Base-by-base conservation (phyloP, 2,329 filamentous ascomycete genomes). In the Gyromitra esculenta region DNA sequence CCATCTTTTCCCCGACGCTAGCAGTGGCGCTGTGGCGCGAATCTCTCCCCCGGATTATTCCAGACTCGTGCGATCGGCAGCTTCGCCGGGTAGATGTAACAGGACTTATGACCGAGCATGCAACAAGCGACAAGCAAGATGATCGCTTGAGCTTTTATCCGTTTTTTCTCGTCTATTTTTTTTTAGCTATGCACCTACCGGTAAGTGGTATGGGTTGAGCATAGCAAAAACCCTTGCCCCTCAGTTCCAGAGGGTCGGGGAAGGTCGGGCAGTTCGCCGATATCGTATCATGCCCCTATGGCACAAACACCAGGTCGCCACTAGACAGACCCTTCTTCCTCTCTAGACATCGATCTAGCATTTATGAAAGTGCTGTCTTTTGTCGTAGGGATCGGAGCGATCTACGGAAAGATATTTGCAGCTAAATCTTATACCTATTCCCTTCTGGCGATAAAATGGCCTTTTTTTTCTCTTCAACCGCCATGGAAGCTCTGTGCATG, bases 51-150 rank as follows among this genome's bases (percentile, higher is more conserved):
- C 64, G 37, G 64, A 67, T 68, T 68, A 56, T 43, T 41, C 64
- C 48, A 59, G 52, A 59, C n/a, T 57, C 35, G 65, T 59, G 52
- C 35, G 59, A 68, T 52, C 66, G 66, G 66, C 9, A 56, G 37
- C 25, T 60, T 69, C 39, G 15, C 66, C 66, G 66, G 45, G 65
- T 21, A 18, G 43, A 65, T 65, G 62, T 66, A 31, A 13, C 21
- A 39, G 52, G 65, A 31, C 21, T 66, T 31, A 21, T 54, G 31
- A 6, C 63, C 45, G 63, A 41, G 15, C 45, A 15, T 41, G 37
- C 39, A 35, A 48, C 7, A 57, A 8, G 18, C 15, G 18, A 52
- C 25, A 31, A 8, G 13, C 25, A 37, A 7, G 25, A 13, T 25
- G 8, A 31, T 31, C 25, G 25, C 48, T 54, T 54, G 18, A 25